Evolutionary conservation across 2,329 filamentous ascomycete species (phyloP), one percentile per base, ranked within the genome.

Genomic region (Alternaria incomplexa): DNA sequence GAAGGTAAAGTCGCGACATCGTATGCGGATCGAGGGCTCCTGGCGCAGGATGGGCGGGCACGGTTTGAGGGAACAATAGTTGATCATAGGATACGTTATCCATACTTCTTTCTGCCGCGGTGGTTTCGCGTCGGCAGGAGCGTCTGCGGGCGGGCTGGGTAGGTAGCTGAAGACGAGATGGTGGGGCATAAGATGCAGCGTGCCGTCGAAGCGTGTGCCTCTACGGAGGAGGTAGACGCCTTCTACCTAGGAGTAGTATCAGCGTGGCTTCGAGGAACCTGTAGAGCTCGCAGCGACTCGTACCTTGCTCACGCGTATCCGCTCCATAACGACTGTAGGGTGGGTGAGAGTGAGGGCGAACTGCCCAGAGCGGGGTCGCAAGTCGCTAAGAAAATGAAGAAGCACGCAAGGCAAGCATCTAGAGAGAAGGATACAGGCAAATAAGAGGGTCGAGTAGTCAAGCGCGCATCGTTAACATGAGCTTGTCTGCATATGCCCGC

Each of bases 31-130:
- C 4, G 92, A 92, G 6, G 94, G 93, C 30, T 89, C 87, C 64
- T 93, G 87, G 54, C 89, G 87, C 61, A 91, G 91, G 12, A 85
- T 84, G 7, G 88, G 85, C 17, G 91, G 90, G 50, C 90, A 89
- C 26, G 93, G 91, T 63, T 93, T 89, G 69, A 95, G 89, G 23
- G 87, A 88, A 81, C 94, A 97, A 74, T 90, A 88, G 44, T 88
- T 88, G 73, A 99, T 93, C 81, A 98, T 94, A 23, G 95, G 94
- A 80, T 94, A 99, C 15, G 96, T 94, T 58, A 98, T 93, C 92
- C 95, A 99, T 76, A 92, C 88, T 80, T 97, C 92, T 77, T 89
- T 86, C 22, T 86, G 83, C 67, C 83, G 83, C 11, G 75, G 74
- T 22, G 81, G 81, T 53, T 83, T 79, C 48, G 80, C 76, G 63